Percentiles rank a stretch among this genome's conserved stretches.
phyloP scores from a whole-genome alignment of 2,329 filamentous ascomycete species.

The Polychaeton citri region DNA sequence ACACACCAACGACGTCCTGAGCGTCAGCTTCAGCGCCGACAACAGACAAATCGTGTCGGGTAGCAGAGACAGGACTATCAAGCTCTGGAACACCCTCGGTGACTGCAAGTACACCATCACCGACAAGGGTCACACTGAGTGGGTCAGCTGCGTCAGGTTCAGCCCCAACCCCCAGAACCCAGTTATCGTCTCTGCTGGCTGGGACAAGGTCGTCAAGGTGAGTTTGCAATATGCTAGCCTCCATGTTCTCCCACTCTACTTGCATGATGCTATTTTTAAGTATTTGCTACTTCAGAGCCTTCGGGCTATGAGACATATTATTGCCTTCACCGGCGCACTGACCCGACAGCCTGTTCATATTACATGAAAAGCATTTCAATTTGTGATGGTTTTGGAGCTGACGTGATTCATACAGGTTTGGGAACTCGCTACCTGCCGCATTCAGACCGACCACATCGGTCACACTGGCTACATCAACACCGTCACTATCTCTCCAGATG shows the following conservation, averaged over 20 bases:
- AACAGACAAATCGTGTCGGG: slow-evolving; percentile 99
- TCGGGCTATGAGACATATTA: slow-evolving; percentile 86
- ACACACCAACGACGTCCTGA: slow-evolving; percentile 98
- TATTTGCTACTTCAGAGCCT: slow-evolving; percentile 99
- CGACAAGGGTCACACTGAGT: slow-evolving; percentile 99
- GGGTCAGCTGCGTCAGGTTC: slow-evolving; percentile 99
- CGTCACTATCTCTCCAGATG: slow-evolving; percentile 98
- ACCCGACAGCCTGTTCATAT: slow-evolving; percentile 40
- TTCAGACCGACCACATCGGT: slow-evolving; percentile 99
- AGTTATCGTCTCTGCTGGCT: slow-evolving; percentile 94
- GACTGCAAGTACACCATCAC: slow-evolving; percentile 99
- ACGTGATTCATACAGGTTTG: slow-evolving; percentile 55
- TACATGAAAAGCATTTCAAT: no score
- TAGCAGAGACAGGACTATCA: slow-evolving; percentile 96
- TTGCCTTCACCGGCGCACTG: slow-evolving; percentile 73
- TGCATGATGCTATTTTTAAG: slow-evolving; percentile 86
- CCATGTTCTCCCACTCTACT: slow-evolving; percentile 17
- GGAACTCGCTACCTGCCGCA: slow-evolving; percentile 98
- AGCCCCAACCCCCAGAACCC: slow-evolving; percentile 99
- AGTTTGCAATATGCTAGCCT: slow-evolving; percentile 29
- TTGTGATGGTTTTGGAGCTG: no score
- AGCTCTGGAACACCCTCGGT: slow-evolving; percentile 99
- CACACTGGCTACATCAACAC: slow-evolving; percentile 99
- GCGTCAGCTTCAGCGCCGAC: slow-evolving; percentile 99
- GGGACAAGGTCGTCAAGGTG: slow-evolving; percentile 99